Percentiles rank a stretch among this genome's conserved stretches.
Evolutionary conservation across 768 basidiomycete species (phyloP).

Genomic region (Gymnopilus dilepis): DNA sequence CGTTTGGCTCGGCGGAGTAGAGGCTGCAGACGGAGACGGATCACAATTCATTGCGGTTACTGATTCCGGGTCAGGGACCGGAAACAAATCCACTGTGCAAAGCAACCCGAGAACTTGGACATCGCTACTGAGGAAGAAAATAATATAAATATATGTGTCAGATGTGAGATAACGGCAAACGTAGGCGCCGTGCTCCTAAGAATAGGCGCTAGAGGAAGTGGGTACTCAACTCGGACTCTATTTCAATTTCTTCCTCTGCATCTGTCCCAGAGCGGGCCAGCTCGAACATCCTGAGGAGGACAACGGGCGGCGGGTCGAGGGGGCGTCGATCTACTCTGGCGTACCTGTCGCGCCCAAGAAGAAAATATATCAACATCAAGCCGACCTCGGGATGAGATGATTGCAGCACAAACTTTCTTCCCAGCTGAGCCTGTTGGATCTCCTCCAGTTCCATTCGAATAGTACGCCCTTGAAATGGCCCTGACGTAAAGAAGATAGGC

Average conservation of each 20-base stretch:
- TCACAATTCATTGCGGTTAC: not conserved
- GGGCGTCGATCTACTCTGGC: constrained; percentile 67
- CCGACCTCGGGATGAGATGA: constrained; percentile 10
- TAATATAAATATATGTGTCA: constrained; percentile 1
- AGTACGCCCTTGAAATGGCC: constrained; percentile 64
- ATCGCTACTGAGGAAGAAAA: constrained; percentile 44
- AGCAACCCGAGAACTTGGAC: constrained; percentile 69
- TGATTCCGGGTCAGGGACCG: constrained; percentile 44
- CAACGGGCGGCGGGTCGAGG: constrained; percentile 70
- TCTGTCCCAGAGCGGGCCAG: constrained; percentile 48
- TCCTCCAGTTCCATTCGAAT: constrained; percentile 61
- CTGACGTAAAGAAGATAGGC: constrained; percentile 60
- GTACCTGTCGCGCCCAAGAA: constrained; percentile 45
- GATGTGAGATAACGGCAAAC: not conserved
- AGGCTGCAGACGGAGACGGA: constrained; percentile 12
- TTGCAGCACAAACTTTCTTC: constrained; percentile 58
- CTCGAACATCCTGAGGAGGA: constrained; percentile 54
- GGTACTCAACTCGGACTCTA: constrained; percentile 53
- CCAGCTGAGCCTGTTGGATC: constrained; percentile 68
- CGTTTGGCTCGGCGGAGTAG: constrained; percentile 22
- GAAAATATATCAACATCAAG: constrained; percentile 11
- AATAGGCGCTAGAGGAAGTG: not conserved
- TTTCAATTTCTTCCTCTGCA: constrained; percentile 46
- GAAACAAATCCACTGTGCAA: constrained; percentile 81
- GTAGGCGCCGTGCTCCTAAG: not conserved